Evolutionary conservation across 805 yeast genomes (phyloP), one percentile per base, ranked within the genome.

Genomic region (Barnettozyma wickerhamii): DNA sequence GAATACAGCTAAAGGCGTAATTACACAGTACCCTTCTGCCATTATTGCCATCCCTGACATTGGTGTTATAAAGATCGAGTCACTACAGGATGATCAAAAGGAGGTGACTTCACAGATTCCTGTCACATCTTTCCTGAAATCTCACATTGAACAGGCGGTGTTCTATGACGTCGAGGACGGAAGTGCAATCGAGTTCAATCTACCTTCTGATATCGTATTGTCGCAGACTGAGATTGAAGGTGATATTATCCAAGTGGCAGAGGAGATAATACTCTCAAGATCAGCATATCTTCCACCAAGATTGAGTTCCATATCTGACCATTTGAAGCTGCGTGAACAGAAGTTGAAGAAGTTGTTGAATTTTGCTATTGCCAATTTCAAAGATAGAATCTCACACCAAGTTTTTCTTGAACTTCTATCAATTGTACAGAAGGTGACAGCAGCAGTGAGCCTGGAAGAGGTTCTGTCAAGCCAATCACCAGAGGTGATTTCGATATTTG

Each of bases 131-230:
- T 69, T 79, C 35, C 67, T 85, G 26, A 81, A 81, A 55, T 75
- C 87, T 0, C 90, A 81, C 51, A 75, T 91, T 18, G 93, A 84
- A 49, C 97, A 90, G 60, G 95, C 90, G 0, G 76, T 90, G 1
- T 83, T 81, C 52, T 84, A 77, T 47, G 72, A 77, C 2, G 62
- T 58, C 9, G 49, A 62, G 6, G 52, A 54, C 2, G 53, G 59
- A 15, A 75, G 68, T 43, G 80, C 81, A 6, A 56, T 79, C 15
- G 68, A 69, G 19, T 75, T 79, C 47, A 67, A 60, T 54, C 72
- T 61, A 32, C 68, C 74, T 4, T 52, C 57, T 3, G 72, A 68
- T 12, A 61, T 76, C 4, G 69, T 70, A 7, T 61, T 78, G 41
- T 71, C 71, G 21, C 45, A 58, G 2, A 52, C 57, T 2, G 78